Base-by-base conservation (phyloP, 225 moss, liverwort and hornwort genomes). In the Bryoerythrophyllum caledonicum region DNA sequence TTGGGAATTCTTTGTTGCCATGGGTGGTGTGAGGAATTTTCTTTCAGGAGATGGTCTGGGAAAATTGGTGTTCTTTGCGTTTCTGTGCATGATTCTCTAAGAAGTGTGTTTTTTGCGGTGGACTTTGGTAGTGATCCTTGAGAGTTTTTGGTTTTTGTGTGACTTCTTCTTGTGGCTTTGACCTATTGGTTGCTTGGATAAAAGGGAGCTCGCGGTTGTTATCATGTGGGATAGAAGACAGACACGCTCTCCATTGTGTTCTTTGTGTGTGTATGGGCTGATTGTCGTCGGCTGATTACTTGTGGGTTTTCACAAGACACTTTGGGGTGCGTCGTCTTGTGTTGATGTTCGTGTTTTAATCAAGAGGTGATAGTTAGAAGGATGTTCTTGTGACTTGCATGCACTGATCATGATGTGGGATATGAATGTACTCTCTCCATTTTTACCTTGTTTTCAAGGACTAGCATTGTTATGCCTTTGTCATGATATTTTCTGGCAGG, bases 391-490 rank as follows among this genome's bases (percentile, higher is more conserved):
- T 60, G 28, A 23, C 10, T 51, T 66, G 44, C n/a, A 68, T 74
- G 67, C 54, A 52, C 24, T 43, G 59, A 25, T 79, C 28, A 21
- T 65, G 40, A 55, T 69, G 74, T 32, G 63, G 41, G 10, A 25
- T 57, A 19, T 57, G 56, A n/a, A 26, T 9, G 17, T 4, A 9
- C 27, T 1, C 2, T 3, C 25, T 76, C 13, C 52, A 37, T 60
- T 25, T 67, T n/a, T n/a, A n/a, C n/a, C n/a, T 35, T 57, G 11
- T 43, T 35, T 37, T 68, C 41, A 65, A 19, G 56, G 41, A 28
- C 19, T 61, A 76, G 49, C 52, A n/a, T n/a, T n/a, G n/a, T n/a
- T n/a, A n/a, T n/a, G n/a, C n/a, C 21, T 71, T 79, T 68, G 19
- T 67, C 44, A 60, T 63, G 30, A 21, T 43, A 34, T 23, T 44